Conservation (phyloP, 208 protist genomes). For the Acanthamoeba culbertsoni region DNA sequence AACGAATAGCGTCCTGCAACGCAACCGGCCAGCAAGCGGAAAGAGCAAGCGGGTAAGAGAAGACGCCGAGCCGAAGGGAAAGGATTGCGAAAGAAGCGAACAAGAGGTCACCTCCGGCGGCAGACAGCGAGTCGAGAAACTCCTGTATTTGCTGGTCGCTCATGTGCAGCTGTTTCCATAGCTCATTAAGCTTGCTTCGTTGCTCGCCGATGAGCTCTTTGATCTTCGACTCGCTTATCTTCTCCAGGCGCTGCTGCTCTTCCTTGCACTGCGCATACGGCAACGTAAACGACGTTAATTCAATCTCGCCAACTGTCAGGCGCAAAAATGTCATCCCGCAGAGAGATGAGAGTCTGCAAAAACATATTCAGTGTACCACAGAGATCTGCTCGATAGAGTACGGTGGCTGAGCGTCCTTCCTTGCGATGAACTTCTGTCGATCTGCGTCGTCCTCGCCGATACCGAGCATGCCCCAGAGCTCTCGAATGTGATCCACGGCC, state of each 20-base stretch:
- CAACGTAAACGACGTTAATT: not conserved
- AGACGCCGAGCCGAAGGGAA: not conserved
- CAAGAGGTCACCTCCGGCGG: not conserved
- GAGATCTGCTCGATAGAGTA: not conserved
- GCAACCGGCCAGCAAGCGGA: too few relatives aligned
- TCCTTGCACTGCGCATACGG: not conserved
- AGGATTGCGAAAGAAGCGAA: not conserved
- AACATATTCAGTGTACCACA: not conserved
- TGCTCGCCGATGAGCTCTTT: constrained; percentile 44
- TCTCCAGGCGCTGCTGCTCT: not conserved
- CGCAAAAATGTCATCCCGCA: too few relatives aligned
- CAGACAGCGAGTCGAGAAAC: not conserved
- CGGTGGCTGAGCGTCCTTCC: not conserved
- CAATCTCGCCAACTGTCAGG: not conserved
- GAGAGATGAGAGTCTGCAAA: too few relatives aligned
- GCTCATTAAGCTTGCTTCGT: not conserved
- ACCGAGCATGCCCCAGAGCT: not conserved
- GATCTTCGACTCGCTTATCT: constrained; percentile 60
- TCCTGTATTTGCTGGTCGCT: constrained; percentile 28
- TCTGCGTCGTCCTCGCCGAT: not conserved
- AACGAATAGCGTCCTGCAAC: constrained; percentile 33
- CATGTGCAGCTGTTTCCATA: constrained; percentile 62
- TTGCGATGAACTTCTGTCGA: not conserved
- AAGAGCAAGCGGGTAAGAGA: too few relatives aligned
- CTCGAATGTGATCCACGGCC: not conserved